phyloP scores from a whole-genome alignment of 768 basidiomycete genomes.

The Omphalotus guepiniiformis region DNA sequence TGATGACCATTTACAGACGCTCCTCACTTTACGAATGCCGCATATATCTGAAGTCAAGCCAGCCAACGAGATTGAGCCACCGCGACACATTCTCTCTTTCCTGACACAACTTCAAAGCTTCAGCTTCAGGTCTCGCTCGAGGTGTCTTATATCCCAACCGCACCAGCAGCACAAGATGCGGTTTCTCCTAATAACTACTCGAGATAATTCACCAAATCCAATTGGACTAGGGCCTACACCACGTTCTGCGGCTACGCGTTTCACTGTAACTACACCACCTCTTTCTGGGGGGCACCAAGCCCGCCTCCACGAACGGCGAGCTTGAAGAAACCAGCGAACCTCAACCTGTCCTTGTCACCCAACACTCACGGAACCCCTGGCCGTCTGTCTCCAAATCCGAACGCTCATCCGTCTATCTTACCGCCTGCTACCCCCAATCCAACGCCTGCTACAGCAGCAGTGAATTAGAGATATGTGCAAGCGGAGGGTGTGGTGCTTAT shows the following conservation, averaged over 20 bases:
- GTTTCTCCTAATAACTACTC: no score
- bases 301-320: conserved; percentile 4
- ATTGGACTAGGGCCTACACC: no score
- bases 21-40: conserved; percentile 3
- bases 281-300: neutral
- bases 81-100: conserved; percentile 1
- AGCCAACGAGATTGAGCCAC: no score
- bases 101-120: conserved; percentile 5
- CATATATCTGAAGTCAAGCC: neutral
- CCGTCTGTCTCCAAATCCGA: conserved; percentile 6
- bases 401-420: conserved; percentile 67
- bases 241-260: neutral
- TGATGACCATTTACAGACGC: conserved; percentile 6
- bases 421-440: conserved; percentile 86
- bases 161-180: no score
- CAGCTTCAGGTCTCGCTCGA: conserved; percentile 1
- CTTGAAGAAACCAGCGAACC: conserved; percentile 3
- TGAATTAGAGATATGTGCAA: conserved; percentile 72
- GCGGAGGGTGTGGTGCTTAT: conserved; percentile 74
- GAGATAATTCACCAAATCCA: no score
- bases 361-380: no score
- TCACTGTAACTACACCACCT: conserved; percentile 3
- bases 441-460: conserved; percentile 65
- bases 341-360: neutral
- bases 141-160: conserved; percentile 2